Conservation (phyloP, 352 stramenopile species). For the Globisporangium polare region DNA sequence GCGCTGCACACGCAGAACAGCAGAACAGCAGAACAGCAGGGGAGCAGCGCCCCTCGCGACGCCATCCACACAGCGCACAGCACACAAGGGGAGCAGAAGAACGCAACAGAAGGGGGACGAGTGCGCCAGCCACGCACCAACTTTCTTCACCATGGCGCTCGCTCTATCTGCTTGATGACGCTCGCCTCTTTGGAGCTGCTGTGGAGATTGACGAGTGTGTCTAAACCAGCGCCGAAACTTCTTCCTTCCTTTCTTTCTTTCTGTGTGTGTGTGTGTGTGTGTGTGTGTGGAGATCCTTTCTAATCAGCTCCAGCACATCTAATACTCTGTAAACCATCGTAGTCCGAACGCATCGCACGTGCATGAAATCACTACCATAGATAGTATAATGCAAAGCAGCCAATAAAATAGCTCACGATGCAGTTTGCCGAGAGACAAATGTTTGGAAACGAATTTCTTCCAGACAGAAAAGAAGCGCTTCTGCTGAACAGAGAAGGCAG, state of each 20-base stretch:
- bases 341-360: not conserved
- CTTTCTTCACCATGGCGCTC: conserved; percentile 52
- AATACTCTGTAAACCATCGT: not conserved
- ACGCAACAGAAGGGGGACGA: not conserved
- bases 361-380: not conserved
- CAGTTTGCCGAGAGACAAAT: too few species aligned
- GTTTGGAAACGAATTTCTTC: too few species aligned
- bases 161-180: not conserved
- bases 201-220: conserved; percentile 2
- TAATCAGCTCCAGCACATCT: not conserved
- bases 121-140: conserved; percentile 25
- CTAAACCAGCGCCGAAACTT: not conserved
- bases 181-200: not conserved
- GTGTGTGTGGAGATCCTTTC: not conserved
- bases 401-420: not conserved
- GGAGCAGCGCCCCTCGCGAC: not conserved
- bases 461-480: too few species aligned
- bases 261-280: too few species aligned
- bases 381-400: not conserved
- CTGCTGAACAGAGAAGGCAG: too few species aligned
- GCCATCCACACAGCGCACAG: not conserved
- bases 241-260: not conserved
- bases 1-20: not conserved
- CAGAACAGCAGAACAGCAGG: too few species aligned
- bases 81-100: not conserved